Evolutionary conservation across 257 asterid species (phyloP).

Genomic region (Marsdenia floribunda): DNA sequence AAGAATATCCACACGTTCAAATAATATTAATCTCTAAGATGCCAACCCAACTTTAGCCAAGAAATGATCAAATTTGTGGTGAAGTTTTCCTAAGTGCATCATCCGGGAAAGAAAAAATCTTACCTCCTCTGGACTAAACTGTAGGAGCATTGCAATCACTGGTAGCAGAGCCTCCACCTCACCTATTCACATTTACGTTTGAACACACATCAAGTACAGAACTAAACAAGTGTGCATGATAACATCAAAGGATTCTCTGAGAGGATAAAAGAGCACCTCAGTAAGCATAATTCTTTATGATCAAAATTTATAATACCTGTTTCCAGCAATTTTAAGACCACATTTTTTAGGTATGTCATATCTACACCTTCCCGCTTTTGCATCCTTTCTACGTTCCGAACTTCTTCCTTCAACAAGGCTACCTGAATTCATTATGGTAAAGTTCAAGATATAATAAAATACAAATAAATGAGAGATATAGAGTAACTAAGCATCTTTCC

Average conservation of each 20-base stretch:
- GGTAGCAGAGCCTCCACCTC: slow-evolving; percentile 97
- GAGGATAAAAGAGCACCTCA: slow-evolving; percentile 2
- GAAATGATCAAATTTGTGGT: not conserved
- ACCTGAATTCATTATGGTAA: slow-evolving; percentile 54
- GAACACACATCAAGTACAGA: slow-evolving; percentile 2
- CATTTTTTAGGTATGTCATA: slow-evolving; percentile 91
- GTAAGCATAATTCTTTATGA: not conserved
- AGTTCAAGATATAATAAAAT: not conserved
- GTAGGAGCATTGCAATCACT: slow-evolving; percentile 94
- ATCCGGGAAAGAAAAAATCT: slow-evolving; percentile 15
- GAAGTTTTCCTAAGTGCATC: not conserved
- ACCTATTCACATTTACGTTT: slow-evolving; percentile 38
- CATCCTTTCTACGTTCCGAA: slow-evolving; percentile 83
- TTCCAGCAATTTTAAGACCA: slow-evolving; percentile 83
- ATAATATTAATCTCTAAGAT: not conserved
- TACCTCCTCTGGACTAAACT: slow-evolving; percentile 99
- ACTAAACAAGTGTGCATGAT: not conserved
- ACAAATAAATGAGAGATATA: not conserved
- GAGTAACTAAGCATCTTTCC: not conserved
- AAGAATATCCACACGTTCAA: not conserved
- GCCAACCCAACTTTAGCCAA: not conserved
- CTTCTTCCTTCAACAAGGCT: slow-evolving; percentile 86
- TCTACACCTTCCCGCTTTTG: slow-evolving; percentile 99
- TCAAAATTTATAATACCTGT: slow-evolving; percentile 53
- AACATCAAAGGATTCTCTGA: not conserved